Percentiles rank a stretch among this genome's conserved stretches.
Conservation (phyloP, 78 protist genomes). For the Chrysochromulina parva region DNA sequence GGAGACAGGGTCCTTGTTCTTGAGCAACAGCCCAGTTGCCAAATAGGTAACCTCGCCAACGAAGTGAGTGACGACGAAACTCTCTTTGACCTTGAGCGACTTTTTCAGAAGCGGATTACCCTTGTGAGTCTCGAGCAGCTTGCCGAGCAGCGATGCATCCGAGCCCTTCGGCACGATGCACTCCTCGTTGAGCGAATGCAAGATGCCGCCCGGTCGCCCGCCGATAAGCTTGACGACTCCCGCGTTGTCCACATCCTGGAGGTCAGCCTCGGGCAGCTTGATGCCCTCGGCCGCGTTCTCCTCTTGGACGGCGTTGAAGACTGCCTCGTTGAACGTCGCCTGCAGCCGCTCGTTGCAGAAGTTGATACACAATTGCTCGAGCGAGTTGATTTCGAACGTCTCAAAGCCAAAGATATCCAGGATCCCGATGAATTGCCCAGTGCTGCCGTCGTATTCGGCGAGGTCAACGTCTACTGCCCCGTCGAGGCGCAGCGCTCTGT, state of each 20-base stretch:
- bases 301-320: slow-evolving; percentile 79
- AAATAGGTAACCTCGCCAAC: neutral
- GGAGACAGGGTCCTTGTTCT: neutral
- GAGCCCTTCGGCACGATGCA: slow-evolving; percentile 75
- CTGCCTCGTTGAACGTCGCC: slow-evolving; percentile 63
- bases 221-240: neutral
- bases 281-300: neutral
- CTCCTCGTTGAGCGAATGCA: slow-evolving; percentile 76
- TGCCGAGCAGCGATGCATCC: slow-evolving; percentile 58
- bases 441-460: slow-evolving; percentile 46
- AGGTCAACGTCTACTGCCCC: slow-evolving; percentile 20
- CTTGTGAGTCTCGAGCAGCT: slow-evolving; percentile 27
- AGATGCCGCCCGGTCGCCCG: neutral
- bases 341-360: slow-evolving; percentile 77
- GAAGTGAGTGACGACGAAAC: neutral
- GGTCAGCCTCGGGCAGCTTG: neutral
- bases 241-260: slow-evolving; percentile 24
- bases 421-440: slow-evolving; percentile 64
- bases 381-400: slow-evolving; percentile 42
- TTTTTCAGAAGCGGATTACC: too few relatives aligned
- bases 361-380: slow-evolving; percentile 74
- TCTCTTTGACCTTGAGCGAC: too few relatives aligned
- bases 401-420: slow-evolving; percentile 90
- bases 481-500: neutral
- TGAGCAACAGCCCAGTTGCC: neutral